These are phyloP conservation scores for Fusarium chuoi DNA, from an alignment of 2,329 filamentous ascomycete genomes.

Conservation along the genomic window DNA sequence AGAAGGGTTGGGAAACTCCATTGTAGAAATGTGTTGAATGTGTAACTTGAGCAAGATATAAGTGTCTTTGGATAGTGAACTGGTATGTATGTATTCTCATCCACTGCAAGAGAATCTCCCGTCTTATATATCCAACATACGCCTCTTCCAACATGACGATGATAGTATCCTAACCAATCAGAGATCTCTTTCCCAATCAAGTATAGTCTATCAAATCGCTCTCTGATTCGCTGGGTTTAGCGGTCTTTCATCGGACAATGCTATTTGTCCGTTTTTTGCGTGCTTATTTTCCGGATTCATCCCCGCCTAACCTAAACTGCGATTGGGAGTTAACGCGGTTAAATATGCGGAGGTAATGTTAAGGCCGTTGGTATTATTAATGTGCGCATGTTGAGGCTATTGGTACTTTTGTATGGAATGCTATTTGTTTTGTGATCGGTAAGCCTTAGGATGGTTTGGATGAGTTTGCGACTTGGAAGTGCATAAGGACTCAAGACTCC, in stretches of 20 bases:
- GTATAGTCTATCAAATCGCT: background rate
- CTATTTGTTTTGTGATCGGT: background rate
- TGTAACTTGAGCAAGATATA: accelerated
- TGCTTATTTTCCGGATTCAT: background rate
- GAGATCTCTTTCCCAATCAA: constrained; percentile 2
- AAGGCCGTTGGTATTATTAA: background rate
- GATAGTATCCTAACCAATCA: constrained; percentile 4
- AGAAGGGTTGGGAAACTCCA: constrained; percentile 38
- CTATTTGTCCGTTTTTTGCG: background rate
- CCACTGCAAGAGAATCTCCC: background rate
- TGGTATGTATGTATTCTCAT: background rate
- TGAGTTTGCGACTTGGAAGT: background rate
- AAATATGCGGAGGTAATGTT: constrained; percentile 12
- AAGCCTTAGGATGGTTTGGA: background rate
- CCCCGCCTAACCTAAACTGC: background rate
- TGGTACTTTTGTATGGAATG: background rate
- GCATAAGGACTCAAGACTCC: accelerated
- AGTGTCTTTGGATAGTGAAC: accelerated
- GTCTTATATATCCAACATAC: constrained; percentile 17
- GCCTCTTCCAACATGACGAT: background rate
- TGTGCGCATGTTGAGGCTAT: background rate
- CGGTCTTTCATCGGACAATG: background rate
- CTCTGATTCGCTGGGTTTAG: constrained; percentile 6
- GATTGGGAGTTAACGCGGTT: background rate
- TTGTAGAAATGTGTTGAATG: background rate